Base-by-base conservation (phyloP, 345 rosid species). In the Noccaea bulbosa region DNA sequence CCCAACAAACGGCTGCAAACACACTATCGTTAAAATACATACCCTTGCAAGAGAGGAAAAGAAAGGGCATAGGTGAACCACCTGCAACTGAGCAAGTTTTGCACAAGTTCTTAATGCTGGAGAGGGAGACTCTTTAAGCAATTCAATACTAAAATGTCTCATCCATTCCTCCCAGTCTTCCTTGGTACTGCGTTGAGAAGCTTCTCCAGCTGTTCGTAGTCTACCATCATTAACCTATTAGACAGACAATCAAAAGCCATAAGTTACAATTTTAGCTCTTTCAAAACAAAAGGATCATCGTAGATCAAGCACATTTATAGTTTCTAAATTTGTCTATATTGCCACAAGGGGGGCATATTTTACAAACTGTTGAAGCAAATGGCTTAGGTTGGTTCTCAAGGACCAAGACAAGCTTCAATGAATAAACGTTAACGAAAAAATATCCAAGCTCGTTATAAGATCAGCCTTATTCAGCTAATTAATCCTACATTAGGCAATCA, bases 131-230 rank as follows among this genome's bases (percentile, higher is more conserved):
- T 91, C 93, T 82, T 91, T 94, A 32, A 94, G 81, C 69, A 91
- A 89, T 79, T 94, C 98, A 81, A 94, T 94, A 82, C 99, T 94
- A 75, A 91, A 91, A 85, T 94, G 99, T 82, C 99, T 83, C 99
- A 94, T 94, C 99, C 99, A 94, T 74, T 94, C 99, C 57, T 95
- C 95, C 99, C 99, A 94, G 69, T 94, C 99, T 85, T 94, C 99
- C 81, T 86, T 91, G 46, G 99, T 94, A 73, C 97, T 91, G 60
- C 99, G 96, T 60, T 94, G 97, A 77, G 99, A 94, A 80, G 99
- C 99, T 78, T 94, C 99, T 62, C 99, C 97, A 68, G 99, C 99
- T 53, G 92, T 84, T 64, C 93, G 92, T 67, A 94, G 81, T 48
- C 89, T 87, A 58, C 84, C 88, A 81, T 87, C 96, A 85, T 94